These are phyloP conservation scores for Lentinula novae-zelandiae DNA, from an alignment of 1,284 basidiomycete genomes.

Conservation along the genomic window DNA sequence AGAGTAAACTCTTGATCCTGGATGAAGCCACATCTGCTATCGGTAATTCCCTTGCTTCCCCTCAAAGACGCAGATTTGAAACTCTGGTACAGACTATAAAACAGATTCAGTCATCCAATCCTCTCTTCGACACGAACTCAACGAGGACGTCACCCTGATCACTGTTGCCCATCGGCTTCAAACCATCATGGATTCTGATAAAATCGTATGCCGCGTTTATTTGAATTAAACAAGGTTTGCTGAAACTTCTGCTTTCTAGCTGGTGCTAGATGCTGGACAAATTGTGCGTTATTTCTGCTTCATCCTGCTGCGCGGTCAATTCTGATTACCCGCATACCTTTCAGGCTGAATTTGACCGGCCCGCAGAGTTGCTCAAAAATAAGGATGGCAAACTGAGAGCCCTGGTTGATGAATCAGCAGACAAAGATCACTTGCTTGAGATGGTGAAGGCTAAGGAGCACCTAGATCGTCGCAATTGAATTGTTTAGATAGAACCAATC, in stretches of 20 bases:
- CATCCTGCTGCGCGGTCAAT: background rate
- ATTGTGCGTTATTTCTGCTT: slow-evolving; percentile 22
- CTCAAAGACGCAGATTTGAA: background rate
- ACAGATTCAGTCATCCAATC: slow-evolving; percentile 58
- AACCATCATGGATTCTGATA: slow-evolving; percentile 15
- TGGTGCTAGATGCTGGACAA: slow-evolving; percentile 36
- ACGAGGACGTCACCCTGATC: slow-evolving; percentile 53
- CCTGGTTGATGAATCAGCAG: slow-evolving; percentile 35
- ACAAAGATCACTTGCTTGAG: slow-evolving; percentile 29
- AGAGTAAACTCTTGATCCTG: slow-evolving; percentile 55
- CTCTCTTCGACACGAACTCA: slow-evolving; percentile 51
- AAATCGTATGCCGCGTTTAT: slow-evolving; percentile 7
- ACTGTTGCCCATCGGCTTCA: slow-evolving; percentile 52
- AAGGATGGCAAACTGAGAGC: slow-evolving; percentile 30
- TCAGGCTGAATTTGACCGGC: slow-evolving; percentile 33
- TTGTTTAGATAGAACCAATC: background rate
- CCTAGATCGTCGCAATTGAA: background rate
- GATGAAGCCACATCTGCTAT: slow-evolving; percentile 61
- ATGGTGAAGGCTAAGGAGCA: slow-evolving; percentile 8
- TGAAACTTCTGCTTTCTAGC: slow-evolving; percentile 8
- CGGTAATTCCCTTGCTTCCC: slow-evolving; percentile 26
- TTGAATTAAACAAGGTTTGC: background rate
- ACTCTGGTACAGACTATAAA: slow-evolving; percentile 41
- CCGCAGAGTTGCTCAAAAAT: slow-evolving; percentile 29
- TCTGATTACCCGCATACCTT: background rate